Evolutionary conservation across 2,329 filamentous ascomycete species (phyloP).

Genomic region (Lasiodiplodia theobromae): DNA sequence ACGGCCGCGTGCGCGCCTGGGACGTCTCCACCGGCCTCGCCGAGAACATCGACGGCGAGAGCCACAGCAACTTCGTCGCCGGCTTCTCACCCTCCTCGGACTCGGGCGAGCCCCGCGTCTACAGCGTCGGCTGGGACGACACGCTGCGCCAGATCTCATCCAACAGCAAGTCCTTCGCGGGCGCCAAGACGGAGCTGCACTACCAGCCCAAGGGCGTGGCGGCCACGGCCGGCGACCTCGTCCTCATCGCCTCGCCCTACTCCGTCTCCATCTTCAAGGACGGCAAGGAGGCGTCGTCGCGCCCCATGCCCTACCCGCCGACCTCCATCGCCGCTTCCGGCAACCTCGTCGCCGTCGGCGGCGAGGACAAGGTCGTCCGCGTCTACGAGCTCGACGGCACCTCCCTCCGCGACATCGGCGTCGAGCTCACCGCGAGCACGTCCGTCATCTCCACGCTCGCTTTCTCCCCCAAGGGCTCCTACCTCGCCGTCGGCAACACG

Average conservation of each 20-base stretch:
- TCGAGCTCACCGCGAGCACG: conserved; percentile 71
- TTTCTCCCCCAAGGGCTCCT: conserved; percentile 79
- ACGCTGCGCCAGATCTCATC: conserved; percentile 81
- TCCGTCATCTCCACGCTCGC: conserved; percentile 79
- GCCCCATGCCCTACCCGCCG: conserved; percentile 69
- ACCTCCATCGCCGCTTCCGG: conserved; percentile 71
- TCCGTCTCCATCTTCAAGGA: conserved; percentile 54
- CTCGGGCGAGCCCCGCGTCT: conserved; percentile 61
- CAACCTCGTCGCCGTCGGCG: conserved; percentile 77
- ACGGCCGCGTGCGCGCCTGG: conserved; percentile 87
- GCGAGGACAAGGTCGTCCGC: conserved; percentile 74
- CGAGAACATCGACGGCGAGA: conserved; percentile 76
- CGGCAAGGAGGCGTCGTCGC: conserved; percentile 64
- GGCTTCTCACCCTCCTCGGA: conserved; percentile 68
- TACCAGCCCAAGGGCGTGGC: conserved; percentile 82
- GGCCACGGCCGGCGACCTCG: conserved; percentile 55
- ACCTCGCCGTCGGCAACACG: conserved; percentile 82
- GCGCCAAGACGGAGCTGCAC: conserved; percentile 69
- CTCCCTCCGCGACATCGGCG: conserved; percentile 58
- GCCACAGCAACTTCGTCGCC: conserved; percentile 85
- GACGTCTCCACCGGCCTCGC: conserved; percentile 74
- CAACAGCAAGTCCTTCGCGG: conserved; percentile 76
- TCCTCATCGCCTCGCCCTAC: conserved; percentile 61
- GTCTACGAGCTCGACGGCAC: conserved; percentile 70
- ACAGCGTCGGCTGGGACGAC: conserved; percentile 94